These are phyloP conservation scores for Lagerstroemia speciosa DNA, from an alignment of 345 rosid genomes.

Conservation along the genomic window DNA sequence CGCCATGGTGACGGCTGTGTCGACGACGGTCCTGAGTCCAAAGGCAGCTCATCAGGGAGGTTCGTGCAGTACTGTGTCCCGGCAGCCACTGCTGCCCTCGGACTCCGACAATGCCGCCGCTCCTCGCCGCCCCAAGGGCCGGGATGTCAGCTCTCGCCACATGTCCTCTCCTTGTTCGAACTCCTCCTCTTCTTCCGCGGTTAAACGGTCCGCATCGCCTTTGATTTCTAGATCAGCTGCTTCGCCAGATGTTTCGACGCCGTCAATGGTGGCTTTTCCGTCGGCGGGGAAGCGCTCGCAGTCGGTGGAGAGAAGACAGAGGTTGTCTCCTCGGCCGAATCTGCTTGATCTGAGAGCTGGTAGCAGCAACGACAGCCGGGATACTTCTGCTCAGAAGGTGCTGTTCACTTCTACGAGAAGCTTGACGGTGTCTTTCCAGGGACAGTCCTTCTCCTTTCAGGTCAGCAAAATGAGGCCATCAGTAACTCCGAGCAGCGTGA, in stretches of 20 bases:
- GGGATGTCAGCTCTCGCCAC: constrained; percentile 65
- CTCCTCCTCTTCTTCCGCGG: constrained; percentile 32
- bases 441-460: constrained; percentile 81
- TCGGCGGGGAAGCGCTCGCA: constrained; percentile 61
- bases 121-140: constrained; percentile 48
- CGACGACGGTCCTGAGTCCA: background rate
- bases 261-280: constrained; percentile 25
- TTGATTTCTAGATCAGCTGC: constrained; percentile 30
- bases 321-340: constrained; percentile 18
- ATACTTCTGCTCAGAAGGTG: constrained; percentile 51
- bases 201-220: constrained; percentile 58
- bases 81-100: constrained; percentile 50
- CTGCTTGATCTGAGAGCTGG: constrained; percentile 31
- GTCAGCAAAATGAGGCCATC: constrained; percentile 66
- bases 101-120: constrained; percentile 53
- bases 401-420: constrained; percentile 80
- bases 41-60: constrained; percentile 5
- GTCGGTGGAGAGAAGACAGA: constrained; percentile 71
- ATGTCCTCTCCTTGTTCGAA: constrained; percentile 26
- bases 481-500: constrained; percentile 24
- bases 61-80: background rate
- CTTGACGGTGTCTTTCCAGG: constrained; percentile 88
- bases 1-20: background rate
- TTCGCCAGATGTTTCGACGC: constrained; percentile 17
- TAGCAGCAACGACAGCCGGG: constrained; percentile 25